Evolutionary conservation across 345 rosid genomes (phyloP).

Genomic region (Atalantia buxifolia): DNA sequence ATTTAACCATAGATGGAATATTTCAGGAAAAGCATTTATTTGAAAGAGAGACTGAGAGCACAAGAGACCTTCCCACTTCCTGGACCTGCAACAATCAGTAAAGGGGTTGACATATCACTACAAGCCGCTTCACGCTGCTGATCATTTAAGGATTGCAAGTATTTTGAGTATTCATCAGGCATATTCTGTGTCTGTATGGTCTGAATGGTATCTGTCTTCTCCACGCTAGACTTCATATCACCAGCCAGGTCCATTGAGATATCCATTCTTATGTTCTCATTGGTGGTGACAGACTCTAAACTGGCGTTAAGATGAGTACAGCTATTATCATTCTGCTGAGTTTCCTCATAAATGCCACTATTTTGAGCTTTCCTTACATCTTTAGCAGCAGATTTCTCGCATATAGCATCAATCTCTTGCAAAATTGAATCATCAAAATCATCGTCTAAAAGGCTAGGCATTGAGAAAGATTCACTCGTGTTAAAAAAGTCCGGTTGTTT

Average conservation of each 20-base stretch:
- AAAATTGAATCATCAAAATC: slow-evolving; percentile 63
- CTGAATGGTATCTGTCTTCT: slow-evolving; percentile 23
- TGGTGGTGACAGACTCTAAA: slow-evolving; percentile 12
- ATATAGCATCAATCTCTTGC: slow-evolving; percentile 67
- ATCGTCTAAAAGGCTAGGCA: slow-evolving; percentile 61
- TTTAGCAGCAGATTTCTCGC: slow-evolving; percentile 48
- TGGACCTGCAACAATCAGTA: slow-evolving; percentile 95
- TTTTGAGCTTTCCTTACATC: slow-evolving; percentile 22
- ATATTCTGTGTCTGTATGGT: slow-evolving; percentile 28
- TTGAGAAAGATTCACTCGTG: slow-evolving; percentile 27
- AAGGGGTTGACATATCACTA: slow-evolving; percentile 65
- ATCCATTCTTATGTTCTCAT: slow-evolving; percentile 8
- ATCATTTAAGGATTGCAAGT: slow-evolving; percentile 68
- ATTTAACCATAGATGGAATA: neutral
- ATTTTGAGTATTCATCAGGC: slow-evolving; percentile 63
- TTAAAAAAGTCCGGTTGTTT: slow-evolving; percentile 28
- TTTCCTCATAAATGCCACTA: slow-evolving; percentile 14
- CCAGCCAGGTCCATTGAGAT: neutral
- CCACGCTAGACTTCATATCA: slow-evolving; percentile 19
- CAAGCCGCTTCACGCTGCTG: slow-evolving; percentile 87
- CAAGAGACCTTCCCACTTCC: slow-evolving; percentile 89
- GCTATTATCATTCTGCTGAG: slow-evolving; percentile 18
- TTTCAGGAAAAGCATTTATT: neutral
- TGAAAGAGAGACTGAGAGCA: neutral
- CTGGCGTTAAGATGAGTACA: slow-evolving; percentile 14